Conservation (phyloP, 805 yeast genomes). For the Teunomyces cretensis region DNA sequence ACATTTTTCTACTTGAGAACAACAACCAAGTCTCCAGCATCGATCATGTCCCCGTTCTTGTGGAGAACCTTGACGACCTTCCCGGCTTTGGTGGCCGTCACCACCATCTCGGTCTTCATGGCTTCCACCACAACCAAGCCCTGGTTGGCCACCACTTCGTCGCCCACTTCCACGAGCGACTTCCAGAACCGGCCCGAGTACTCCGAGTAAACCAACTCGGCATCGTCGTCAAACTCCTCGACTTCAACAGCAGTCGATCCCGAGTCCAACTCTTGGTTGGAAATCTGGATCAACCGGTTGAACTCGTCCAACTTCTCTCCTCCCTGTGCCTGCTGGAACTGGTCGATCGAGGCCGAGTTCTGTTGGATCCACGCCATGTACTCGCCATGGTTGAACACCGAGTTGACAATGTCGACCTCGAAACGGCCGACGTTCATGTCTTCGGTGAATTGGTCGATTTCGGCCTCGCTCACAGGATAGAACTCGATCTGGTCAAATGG, state of each 20-base stretch:
- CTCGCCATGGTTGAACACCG: conserved; percentile 78
- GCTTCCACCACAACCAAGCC: conserved; percentile 91
- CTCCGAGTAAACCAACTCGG: conserved; percentile 86
- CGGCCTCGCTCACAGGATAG: conserved; percentile 86
- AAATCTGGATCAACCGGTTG: conserved; percentile 74
- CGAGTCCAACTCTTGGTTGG: conserved; percentile 69
- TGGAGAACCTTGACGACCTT: conserved; percentile 72
- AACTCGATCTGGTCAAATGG: conserved; percentile 95
- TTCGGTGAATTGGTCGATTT: conserved; percentile 67
- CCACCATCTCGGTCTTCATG: conserved; percentile 97
- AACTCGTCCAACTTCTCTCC: conserved; percentile 87
- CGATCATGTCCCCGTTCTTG: conserved; percentile 92
- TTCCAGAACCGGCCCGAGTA: conserved; percentile 98
- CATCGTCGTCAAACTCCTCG: conserved; percentile 70
- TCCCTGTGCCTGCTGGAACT: conserved; percentile 63
- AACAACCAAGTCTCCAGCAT: conserved; percentile 92
- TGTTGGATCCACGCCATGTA: conserved; percentile 77
- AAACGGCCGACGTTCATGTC: conserved; percentile 81
- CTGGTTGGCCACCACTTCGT: conserved; percentile 68
- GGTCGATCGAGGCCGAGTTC: conserved; percentile 69
- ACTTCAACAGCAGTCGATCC: conserved; percentile 45
- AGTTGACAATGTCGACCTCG: conserved; percentile 69
- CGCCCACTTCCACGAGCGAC: conserved; percentile 77
- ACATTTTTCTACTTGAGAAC: conserved; percentile 52
- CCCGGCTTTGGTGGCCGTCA: conserved; percentile 68